Conservation (phyloP, 192 early-diverging fungal genomes). For the Coemansia umbellata region DNA sequence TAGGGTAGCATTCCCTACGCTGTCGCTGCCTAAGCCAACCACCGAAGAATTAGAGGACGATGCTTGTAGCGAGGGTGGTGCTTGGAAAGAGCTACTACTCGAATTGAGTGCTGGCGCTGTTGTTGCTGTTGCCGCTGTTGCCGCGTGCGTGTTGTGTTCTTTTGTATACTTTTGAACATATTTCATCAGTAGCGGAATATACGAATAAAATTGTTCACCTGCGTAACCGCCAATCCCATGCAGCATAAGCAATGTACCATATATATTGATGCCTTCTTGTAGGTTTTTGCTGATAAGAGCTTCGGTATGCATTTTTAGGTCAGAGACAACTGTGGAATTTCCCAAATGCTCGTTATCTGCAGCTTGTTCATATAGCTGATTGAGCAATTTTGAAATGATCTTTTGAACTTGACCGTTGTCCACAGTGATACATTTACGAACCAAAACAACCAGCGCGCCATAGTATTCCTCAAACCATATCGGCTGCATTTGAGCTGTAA, state of each 20-base stretch:
- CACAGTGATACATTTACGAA: conserved; percentile 55
- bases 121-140: neutral
- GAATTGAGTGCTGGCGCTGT: conserved; percentile 5
- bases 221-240: conserved; percentile 61
- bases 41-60: conserved; percentile 10
- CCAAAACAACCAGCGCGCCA: conserved; percentile 24
- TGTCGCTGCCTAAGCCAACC: conserved; percentile 1
- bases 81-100: neutral
- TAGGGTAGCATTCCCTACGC: neutral
- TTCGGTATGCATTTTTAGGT: conserved; percentile 61
- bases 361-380: conserved; percentile 62
- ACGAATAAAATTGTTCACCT: conserved; percentile 65
- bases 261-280: conserved; percentile 59
- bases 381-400: conserved; percentile 67
- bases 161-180: conserved; percentile 80
- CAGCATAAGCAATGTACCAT: conserved; percentile 64
- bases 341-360: conserved; percentile 45
- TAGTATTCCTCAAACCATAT: conserved; percentile 53
- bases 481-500: conserved; percentile 46
- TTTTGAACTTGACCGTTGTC: conserved; percentile 73
- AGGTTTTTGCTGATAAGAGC: conserved; percentile 65
- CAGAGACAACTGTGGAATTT: conserved; percentile 23
- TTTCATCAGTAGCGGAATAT: conserved; percentile 76
- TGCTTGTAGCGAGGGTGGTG: conserved; percentile 18
- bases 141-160: conserved; percentile 63